Conservation (phyloP, 345 rosid species). For the Cardamine occulta region DNA sequence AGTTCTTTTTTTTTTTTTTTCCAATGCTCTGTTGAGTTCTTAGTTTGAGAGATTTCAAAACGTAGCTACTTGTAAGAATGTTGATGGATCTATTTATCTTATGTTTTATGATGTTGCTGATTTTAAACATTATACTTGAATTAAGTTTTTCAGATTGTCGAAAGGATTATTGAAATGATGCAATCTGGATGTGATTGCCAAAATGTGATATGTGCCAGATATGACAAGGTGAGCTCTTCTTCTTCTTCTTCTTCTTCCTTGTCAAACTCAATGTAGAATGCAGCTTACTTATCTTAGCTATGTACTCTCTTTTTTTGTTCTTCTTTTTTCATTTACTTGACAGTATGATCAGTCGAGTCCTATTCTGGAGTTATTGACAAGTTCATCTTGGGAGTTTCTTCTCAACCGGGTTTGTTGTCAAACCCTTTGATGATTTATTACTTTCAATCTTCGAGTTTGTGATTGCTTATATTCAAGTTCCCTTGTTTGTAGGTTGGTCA, state of each 20-base stretch:
- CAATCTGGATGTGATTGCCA: constrained; percentile 26
- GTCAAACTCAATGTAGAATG: neutral
- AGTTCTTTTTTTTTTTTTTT: too few species aligned
- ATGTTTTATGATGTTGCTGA: neutral
- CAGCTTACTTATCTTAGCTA: neutral
- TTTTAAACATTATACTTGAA: neutral
- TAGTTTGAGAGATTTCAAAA: constrained; percentile 10
- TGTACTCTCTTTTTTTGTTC: neutral
- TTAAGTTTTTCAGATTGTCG: constrained; percentile 57
- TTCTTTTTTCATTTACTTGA: constrained; percentile 1
- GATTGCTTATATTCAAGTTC: neutral
- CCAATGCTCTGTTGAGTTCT: neutral
- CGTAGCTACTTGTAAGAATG: neutral
- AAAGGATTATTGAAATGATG: constrained; percentile 53
- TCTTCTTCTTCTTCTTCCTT: constrained; percentile 7
- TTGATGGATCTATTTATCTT: constrained; percentile 1
- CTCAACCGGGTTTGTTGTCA: constrained; percentile 60
- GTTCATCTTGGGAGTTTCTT: constrained; percentile 71
- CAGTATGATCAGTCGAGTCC: constrained; percentile 60
- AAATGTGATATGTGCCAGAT: constrained; percentile 60
- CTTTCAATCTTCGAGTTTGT: constrained; percentile 19
- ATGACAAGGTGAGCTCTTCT: constrained; percentile 55
- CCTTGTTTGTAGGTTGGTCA: constrained; percentile 65
- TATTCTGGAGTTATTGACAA: constrained; percentile 56
- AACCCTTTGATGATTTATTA: constrained; percentile 3